Percentiles rank a stretch among this genome's conserved stretches.
Conservation (phyloP, 2,329 filamentous ascomycete genomes). For the Colletotrichum cereale region DNA sequence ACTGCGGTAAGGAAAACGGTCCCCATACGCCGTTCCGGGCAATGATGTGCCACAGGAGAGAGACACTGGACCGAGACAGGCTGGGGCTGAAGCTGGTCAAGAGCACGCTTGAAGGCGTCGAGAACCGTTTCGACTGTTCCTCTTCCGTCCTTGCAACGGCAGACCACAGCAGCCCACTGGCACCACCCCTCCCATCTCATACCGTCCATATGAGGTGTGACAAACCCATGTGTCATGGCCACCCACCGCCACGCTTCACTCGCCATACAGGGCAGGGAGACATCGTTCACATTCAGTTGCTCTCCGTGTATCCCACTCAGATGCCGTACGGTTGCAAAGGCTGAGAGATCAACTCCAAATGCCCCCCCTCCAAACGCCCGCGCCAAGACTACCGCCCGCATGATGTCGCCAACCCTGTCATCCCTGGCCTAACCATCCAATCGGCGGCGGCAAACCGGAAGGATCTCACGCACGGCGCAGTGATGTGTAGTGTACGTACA, state of each 20-base stretch:
- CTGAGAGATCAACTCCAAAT: slow-evolving; percentile 18
- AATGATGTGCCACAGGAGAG: not conserved
- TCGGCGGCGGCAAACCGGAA: slow-evolving; percentile 20
- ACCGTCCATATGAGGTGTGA: slow-evolving; percentile 26
- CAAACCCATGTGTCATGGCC: slow-evolving; percentile 13
- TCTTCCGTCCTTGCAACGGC: slow-evolving; percentile 1
- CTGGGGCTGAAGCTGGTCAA: not conserved
- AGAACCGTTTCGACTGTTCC: slow-evolving; percentile 21
- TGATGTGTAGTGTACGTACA: not conserved
- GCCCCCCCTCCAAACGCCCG: slow-evolving; percentile 31
- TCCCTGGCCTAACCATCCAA: slow-evolving; percentile 32
- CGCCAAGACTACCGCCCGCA: slow-evolving; percentile 38
- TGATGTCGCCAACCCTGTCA: slow-evolving; percentile 37
- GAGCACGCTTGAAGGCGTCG: slow-evolving; percentile 2
- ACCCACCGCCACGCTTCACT: slow-evolving; percentile 10
- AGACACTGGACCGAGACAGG: slow-evolving; percentile 10
- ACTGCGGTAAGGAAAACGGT: slow-evolving; percentile 7
- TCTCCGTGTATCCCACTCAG: not conserved
- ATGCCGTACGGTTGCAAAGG: not conserved
- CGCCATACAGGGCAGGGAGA: not conserved
- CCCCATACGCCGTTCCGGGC: slow-evolving; percentile 15
- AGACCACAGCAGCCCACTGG: slow-evolving; percentile 25
- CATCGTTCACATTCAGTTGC: not conserved
- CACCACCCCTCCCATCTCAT: slow-evolving; percentile 40
- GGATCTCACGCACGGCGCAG: slow-evolving; percentile 21